Percentiles rank a stretch among this genome's conserved stretches.
phyloP scores from a whole-genome alignment of 352 stramenopile genomes.

The Globisporangium okanoganense region DNA sequence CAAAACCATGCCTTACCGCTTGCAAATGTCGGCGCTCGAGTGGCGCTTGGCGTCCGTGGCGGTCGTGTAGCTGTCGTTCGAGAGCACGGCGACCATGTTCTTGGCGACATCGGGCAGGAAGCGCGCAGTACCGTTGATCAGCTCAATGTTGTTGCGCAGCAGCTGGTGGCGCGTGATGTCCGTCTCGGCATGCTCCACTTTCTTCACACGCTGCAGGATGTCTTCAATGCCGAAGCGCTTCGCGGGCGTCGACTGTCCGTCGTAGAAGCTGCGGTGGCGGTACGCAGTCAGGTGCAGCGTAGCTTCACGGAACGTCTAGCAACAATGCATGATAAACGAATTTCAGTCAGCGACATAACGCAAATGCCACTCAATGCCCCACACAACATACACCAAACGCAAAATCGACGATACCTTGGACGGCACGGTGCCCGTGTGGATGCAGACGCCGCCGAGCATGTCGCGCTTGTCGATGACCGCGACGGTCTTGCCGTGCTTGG shows the following conservation, averaged over 20 bases:
- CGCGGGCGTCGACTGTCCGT: constrained; percentile 52
- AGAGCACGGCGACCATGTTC: constrained; percentile 80
- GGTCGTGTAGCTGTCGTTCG: constrained; percentile 81
- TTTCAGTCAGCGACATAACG: too few species aligned
- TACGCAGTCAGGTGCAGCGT: constrained; percentile 87
- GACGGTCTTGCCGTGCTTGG: constrained; percentile 80
- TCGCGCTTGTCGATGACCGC: constrained; percentile 88
- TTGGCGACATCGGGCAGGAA: constrained; percentile 64
- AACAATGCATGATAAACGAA: not conserved
- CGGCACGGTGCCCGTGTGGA: constrained; percentile 87
- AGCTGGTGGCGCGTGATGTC: constrained; percentile 84
- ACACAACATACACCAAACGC: too few species aligned
- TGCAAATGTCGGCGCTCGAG: constrained; percentile 76
- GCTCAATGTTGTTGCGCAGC: constrained; percentile 71
- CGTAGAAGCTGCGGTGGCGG: constrained; percentile 88
- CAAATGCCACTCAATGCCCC: too few species aligned
- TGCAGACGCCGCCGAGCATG: constrained; percentile 86
- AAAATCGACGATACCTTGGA: constrained; percentile 77
- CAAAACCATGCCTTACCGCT: constrained; percentile 41
- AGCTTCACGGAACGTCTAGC: constrained; percentile 86
- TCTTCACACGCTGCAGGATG: constrained; percentile 81
- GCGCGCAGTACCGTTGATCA: constrained; percentile 77
- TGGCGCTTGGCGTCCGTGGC: constrained; percentile 73
- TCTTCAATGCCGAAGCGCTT: constrained; percentile 79
- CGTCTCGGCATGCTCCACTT: constrained; percentile 79